Conservation (phyloP, 352 stramenopile genomes). For the Phytophthora boehmeriae region DNA sequence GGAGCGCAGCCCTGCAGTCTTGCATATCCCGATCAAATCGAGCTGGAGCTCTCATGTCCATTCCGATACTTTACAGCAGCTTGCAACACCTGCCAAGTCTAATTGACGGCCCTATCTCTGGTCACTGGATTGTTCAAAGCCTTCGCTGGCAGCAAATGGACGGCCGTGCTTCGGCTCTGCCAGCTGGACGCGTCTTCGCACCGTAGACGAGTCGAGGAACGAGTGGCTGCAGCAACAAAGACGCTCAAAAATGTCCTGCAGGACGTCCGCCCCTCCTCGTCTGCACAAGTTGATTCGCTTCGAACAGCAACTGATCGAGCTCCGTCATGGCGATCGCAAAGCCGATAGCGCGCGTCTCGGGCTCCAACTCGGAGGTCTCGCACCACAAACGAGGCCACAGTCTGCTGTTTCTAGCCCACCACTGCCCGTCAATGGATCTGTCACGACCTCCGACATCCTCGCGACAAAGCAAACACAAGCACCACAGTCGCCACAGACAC, state of each 20-base stretch:
- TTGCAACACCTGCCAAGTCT: slow-evolving; percentile 13
- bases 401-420: slow-evolving; percentile 40
- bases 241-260: slow-evolving; percentile 9
- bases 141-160: slow-evolving; percentile 5
- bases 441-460: slow-evolving; percentile 8
- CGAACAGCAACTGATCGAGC: slow-evolving; percentile 5
- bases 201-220: slow-evolving; percentile 36
- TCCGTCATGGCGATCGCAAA: slow-evolving; percentile 26
- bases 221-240: slow-evolving; percentile 27
- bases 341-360: slow-evolving; percentile 7
- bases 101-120: slow-evolving; percentile 24
- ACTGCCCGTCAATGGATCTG: slow-evolving; percentile 31
- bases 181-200: slow-evolving; percentile 6
- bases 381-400: slow-evolving; percentile 29
- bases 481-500: slow-evolving; percentile 17
- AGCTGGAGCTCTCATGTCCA: neutral
- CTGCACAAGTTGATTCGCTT: slow-evolving; percentile 21
- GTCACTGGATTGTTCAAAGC: slow-evolving; percentile 11
- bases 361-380: slow-evolving; percentile 7
- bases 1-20: slow-evolving; percentile 7
- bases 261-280: slow-evolving; percentile 26
- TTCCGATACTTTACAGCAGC: slow-evolving; percentile 1
- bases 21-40: slow-evolving; percentile 21
- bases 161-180: slow-evolving; percentile 6
- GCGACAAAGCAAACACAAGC: slow-evolving; percentile 18